These are phyloP conservation scores for Lablab purpureus DNA, from an alignment of 306 rosid genomes.

Conservation along the genomic window DNA sequence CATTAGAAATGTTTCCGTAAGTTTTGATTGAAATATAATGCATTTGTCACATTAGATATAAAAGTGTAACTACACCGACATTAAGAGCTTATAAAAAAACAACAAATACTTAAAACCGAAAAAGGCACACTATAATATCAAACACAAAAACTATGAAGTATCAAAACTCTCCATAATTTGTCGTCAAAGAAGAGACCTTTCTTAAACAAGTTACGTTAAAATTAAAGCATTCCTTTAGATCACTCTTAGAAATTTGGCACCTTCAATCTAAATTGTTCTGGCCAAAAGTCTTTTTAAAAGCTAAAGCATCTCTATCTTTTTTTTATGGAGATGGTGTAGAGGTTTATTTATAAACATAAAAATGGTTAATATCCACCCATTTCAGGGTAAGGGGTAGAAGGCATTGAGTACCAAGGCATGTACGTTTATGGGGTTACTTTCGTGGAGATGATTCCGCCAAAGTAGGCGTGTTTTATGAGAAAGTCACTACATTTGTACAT, in stretches of 20 bases:
- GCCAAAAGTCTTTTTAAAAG: too few relatives aligned
- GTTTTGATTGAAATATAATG: neutral
- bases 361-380: too few relatives aligned
- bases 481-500: too few relatives aligned
- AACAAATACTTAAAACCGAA: neutral
- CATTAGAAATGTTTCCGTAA: neutral
- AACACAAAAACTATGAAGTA: neutral
- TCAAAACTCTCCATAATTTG: neutral
- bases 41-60: neutral
- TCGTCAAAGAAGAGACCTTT: slow-evolving; percentile 17
- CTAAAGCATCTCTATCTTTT: too few relatives aligned
- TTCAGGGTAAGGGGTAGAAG: too few relatives aligned
- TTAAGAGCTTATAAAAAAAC: neutral
- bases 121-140: neutral
- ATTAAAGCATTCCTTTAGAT: neutral
- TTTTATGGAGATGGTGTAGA: too few relatives aligned
- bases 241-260: neutral
- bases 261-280: too few relatives aligned
- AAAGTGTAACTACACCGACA: neutral
- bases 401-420: too few relatives aligned
- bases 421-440: too few relatives aligned
- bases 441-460: too few relatives aligned
- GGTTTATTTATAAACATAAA: too few relatives aligned
- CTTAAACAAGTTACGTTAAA: neutral
- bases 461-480: too few relatives aligned